Percentiles rank a stretch among this genome's conserved stretches.
These are phyloP conservation scores for Populus trichocarpa DNA, from an alignment of 441 rosid species.

Conservation along the genomic window DNA sequence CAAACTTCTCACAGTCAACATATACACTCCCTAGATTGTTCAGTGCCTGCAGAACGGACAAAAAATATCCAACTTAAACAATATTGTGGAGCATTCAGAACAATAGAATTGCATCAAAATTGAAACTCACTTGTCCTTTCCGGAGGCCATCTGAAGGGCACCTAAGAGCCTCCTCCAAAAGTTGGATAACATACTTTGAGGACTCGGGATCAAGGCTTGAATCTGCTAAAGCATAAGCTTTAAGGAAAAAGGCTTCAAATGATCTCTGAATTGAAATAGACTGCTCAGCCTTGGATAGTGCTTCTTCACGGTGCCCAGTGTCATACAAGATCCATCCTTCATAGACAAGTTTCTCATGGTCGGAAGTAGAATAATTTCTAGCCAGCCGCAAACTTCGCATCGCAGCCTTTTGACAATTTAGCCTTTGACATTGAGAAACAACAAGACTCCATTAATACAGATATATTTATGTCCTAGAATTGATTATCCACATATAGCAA, in stretches of 20 bases:
- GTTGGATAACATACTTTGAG: constrained; percentile 67
- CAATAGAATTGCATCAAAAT: constrained; percentile 1
- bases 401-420: constrained; percentile 94
- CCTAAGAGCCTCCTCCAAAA: constrained; percentile 87
- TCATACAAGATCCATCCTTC: constrained; percentile 98
- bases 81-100: constrained; percentile 1
- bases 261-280: constrained; percentile 86
- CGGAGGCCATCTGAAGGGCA: constrained; percentile 99
- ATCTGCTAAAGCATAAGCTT: constrained; percentile 90
- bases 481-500: neutral
- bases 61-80: constrained; percentile 2
- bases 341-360: constrained; percentile 88
- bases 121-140: constrained; percentile 81
- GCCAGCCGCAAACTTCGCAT: constrained; percentile 91
- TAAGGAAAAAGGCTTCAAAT: constrained; percentile 95
- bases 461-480: neutral
- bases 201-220: constrained; percentile 67
- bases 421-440: constrained; percentile 40
- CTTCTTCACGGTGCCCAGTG: constrained; percentile 94
- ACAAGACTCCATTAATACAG: neutral
- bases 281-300: constrained; percentile 88
- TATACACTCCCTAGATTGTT: constrained; percentile 88
- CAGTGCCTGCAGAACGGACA: constrained; percentile 58
- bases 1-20: constrained; percentile 87
- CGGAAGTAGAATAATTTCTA: constrained; percentile 71